These are phyloP conservation scores for Beauveria varroae DNA, from an alignment of 2,329 filamentous ascomycete species.

Conservation along the genomic window DNA sequence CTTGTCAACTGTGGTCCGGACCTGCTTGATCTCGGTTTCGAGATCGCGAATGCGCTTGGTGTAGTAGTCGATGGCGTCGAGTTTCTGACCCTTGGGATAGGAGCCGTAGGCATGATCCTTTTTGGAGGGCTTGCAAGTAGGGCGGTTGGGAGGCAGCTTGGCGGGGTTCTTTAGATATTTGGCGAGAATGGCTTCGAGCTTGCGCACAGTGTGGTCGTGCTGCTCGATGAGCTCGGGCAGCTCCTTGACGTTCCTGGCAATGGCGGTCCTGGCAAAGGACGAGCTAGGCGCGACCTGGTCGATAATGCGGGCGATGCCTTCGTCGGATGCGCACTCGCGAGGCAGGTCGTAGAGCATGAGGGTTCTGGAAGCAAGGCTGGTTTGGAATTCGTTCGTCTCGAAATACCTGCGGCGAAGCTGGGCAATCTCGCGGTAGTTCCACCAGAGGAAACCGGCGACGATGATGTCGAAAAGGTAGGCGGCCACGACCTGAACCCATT, in stretches of 20 bases:
- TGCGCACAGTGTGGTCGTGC: conserved; percentile 72
- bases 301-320: conserved; percentile 78
- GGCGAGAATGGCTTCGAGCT: conserved; percentile 75
- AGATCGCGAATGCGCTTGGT: conserved; percentile 77
- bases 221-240: conserved; percentile 78
- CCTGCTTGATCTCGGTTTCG: conserved; percentile 77
- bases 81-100: conserved; percentile 61
- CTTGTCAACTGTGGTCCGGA: conserved; percentile 74
- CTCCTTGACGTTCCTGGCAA: conserved; percentile 88
- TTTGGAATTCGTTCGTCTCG: conserved; percentile 78
- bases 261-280: conserved; percentile 69
- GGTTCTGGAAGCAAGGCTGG: conserved; percentile 70
- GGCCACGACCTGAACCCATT: conserved; percentile 54
- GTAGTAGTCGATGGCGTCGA: conserved; percentile 92
- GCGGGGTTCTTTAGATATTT: conserved; percentile 87
- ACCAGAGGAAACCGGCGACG: conserved; percentile 77
- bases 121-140: conserved; percentile 72
- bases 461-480: conserved; percentile 65
- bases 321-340: conserved; percentile 67
- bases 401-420: conserved; percentile 71
- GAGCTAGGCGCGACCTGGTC: conserved; percentile 73
- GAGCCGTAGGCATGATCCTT: conserved; percentile 62
- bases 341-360: conserved; percentile 79
- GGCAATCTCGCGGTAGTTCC: conserved; percentile 72
- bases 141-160: conserved; percentile 67